Base-by-base conservation (phyloP, 257 asterid genomes). In the Ilex asprella region DNA sequence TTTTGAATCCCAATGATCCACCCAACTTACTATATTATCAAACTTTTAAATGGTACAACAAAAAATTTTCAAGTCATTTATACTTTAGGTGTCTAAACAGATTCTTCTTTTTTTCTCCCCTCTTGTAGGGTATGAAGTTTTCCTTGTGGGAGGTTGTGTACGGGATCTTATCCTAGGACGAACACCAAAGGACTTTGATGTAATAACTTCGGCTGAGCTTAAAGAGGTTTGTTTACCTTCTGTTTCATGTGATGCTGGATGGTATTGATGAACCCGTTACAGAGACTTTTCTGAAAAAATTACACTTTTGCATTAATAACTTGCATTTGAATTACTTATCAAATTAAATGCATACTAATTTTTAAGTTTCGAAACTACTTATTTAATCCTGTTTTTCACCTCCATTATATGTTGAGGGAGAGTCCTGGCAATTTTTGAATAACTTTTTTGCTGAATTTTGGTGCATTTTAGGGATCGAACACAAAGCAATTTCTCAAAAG, bases 81-180 rank as follows among this genome's bases (percentile, higher is more conserved):
- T 64, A 41, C 35, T 43, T 51, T 59, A 16, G 8, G 41, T 35
- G 8, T 57, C 56, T 59, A 56, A 41, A 27, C 63, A 55, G 68
- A 21, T 21, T 66, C n/a, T 15, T 16, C 44, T 31, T 12, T 8
- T 51, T 59, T 58, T 29, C 58, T 35, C 54, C 50, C 11, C 30
- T 62, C 62, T 39, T 62, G 72, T 69, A 89, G 97, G 94, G 39
- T 89, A 71, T 73, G 95, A 89, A 66, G 97, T 86, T 76, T 89
- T 86, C 77, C 95, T 86, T 32, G 97, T 89, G 15, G 97, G 97
- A 66, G 97, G 97, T 50, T 89, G 95, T 61, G 94, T 89, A 30
- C 78, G 97, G 77, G 97, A 89, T 69, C 91, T 86, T 58, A 82
- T 86, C 60, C 74, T 86, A 68, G 77, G 69, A 65, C 78, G 87